Base-by-base conservation (phyloP, 106 monocot species). In the Phalaenopsis equestris region DNA sequence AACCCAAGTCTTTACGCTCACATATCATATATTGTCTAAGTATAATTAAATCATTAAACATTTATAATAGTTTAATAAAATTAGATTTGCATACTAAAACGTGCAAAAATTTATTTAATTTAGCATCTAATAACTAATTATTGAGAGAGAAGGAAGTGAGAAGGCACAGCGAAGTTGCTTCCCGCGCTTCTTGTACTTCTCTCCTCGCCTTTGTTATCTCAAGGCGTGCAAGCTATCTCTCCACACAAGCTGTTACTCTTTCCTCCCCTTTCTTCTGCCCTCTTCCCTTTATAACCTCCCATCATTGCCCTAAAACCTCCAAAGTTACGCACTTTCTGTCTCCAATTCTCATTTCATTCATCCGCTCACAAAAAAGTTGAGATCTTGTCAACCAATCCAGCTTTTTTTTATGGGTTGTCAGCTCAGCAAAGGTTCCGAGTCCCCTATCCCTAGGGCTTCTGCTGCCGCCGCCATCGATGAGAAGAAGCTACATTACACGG, bases 371-470 rank as follows among this genome's bases (percentile, higher is more conserved):
- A 24, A 14, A 56, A 7, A 55, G 8, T 52, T 12, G 36, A 78
- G 37, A 78, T 38, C 56, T 47, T 18, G 42, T 61, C 9, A 10
- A 21, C 41, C 8, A 9, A 12, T 64, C 42, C 23, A 36, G 17
- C 8, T 37, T 76, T 57, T n/a, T 57, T 56, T 58, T 8, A 86
- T 86, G 86, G 86, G 86, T 8, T 73, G 42, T 82, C 83, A 80
- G 2, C 39, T 77, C 16, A 83, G 80, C 70, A 86, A 86, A 41
- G 79, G 82, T 19, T 16, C 80, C 21, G 79, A 83, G 38, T 8
- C 73, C 39, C 81, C 16, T 38, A 42, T 14, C 21, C 48, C 16
- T 49, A 52, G 48, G 24, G n/a, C 36, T 49, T 48, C 49, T 6
- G 56, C 7, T 70, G 52, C 8, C 24, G 5, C 56, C 14, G 58